Evolutionary conservation across 768 basidiomycete genomes (phyloP), one percentile per base, ranked within the genome.

Genomic region (Pleurotus salmoneostramineus): DNA sequence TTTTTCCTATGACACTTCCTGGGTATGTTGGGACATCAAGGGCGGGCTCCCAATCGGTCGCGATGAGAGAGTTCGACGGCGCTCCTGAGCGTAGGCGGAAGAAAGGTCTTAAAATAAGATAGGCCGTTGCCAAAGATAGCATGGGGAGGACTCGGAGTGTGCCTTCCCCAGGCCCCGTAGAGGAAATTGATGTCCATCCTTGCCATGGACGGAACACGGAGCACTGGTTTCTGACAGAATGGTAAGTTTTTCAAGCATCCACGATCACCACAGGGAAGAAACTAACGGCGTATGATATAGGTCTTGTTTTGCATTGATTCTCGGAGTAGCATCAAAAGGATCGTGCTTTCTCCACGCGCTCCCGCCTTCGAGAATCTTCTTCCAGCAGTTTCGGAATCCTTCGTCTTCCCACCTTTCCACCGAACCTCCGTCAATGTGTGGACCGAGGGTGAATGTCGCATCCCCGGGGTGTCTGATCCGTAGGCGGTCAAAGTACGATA

Each of bases 401-500:
- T 69, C 65, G 65, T 86, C 81, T 64, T 84, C 79, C 82, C 82
- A 83, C 2, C 85, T 68, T 72, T 88, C 74, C 58, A 80, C 71
- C 6, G 78, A 75, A 7, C 83, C 83, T 0, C 76, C 77, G 50
- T 83, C 82, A 12, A 76, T 68, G 56, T 88, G 85, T 8, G 88
- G 84, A 0, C 84, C 88, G 2, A 91, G 72, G 0, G 83, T 78
- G 65, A 91, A 91, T 49, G 78, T 77, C 10, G 76, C 69, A 60
- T 90, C 89, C 0, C 90, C 91, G 0, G 89, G 88, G 32, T 77
- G 78, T 4, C 91, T 80, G 48, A 91, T 88, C 2, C 89, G 79
- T 8, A 92, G 71, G 5, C 91, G 79, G 69, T 93, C 91, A 58
- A 83, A 88, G 68, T 93, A 93, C 0, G 84, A 83, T n/a, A 92